phyloP scores from a whole-genome alignment of 2,329 filamentous ascomycete genomes.

The Alternaria rosae region DNA sequence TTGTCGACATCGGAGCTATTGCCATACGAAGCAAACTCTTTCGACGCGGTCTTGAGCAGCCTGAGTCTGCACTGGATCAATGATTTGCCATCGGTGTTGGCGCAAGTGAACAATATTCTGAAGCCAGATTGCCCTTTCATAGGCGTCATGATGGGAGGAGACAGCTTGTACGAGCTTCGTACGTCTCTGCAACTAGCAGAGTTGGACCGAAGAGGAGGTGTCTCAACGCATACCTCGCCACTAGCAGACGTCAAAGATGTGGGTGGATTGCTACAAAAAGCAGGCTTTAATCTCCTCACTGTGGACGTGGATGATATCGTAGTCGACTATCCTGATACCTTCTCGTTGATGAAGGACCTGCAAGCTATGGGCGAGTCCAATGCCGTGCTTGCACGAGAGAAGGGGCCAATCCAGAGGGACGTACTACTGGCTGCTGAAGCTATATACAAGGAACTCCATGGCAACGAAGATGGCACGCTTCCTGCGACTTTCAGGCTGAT shows the following conservation, averaged over 20 bases:
- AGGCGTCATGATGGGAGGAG: conserved; percentile 94
- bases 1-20: conserved; percentile 77
- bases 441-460: conserved; percentile 88
- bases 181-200: conserved; percentile 93
- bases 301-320: conserved; percentile 98
- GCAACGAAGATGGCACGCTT: conserved; percentile 68
- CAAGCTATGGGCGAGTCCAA: conserved; percentile 97
- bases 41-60: conserved; percentile 90
- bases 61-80: conserved; percentile 97
- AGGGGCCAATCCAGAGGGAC: conserved; percentile 77
- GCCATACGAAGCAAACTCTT: conserved; percentile 77
- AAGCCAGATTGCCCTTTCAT: conserved; percentile 93
- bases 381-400: conserved; percentile 83
- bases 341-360: conserved; percentile 90
- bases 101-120: conserved; percentile 83
- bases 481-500: conserved; percentile 95
- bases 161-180: conserved; percentile 90
- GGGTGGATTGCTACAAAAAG: conserved; percentile 82
- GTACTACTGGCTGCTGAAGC: conserved; percentile 86
- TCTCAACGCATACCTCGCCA: conserved; percentile 89
- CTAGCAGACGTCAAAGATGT: conserved; percentile 91
- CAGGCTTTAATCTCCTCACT: conserved; percentile 94
- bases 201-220: conserved; percentile 86
- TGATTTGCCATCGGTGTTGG: conserved; percentile 83
- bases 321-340: conserved; percentile 89